Evolutionary conservation across 495 filamentous ascomycete genomes (phyloP).

Genomic region (Bathelium albidoporum): DNA sequence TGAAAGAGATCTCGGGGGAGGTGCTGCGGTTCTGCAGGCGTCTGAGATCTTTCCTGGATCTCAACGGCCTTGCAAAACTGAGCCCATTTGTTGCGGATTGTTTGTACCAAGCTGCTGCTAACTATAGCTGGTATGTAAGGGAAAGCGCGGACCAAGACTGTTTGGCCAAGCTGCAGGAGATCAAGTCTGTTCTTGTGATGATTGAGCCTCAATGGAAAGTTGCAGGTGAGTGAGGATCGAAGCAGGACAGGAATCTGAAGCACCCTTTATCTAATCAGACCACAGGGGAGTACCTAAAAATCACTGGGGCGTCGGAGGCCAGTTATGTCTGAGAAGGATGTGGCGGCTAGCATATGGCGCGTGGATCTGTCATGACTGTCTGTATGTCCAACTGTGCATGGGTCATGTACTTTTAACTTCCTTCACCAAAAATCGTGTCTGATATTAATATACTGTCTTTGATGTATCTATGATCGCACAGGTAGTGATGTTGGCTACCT

Average conservation of each 20-base stretch:
- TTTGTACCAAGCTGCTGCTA: conserved; percentile 30
- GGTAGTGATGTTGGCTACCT: too few species aligned
- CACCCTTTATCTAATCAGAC: background rate
- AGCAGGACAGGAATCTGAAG: background rate
- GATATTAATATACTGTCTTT: too few species aligned
- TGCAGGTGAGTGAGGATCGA: conserved; percentile 25
- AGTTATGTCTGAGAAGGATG: background rate
- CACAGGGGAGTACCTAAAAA: conserved; percentile 13
- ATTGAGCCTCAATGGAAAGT: conserved; percentile 30
- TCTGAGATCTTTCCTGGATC: conserved; percentile 6
- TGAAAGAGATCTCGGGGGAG: conserved; percentile 19
- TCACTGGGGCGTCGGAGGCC: conserved; percentile 15
- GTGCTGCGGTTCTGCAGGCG: conserved; percentile 17
- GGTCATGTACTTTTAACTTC: background rate
- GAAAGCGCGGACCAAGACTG: conserved; percentile 13
- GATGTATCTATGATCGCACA: too few species aligned
- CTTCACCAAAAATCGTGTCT: too few species aligned
- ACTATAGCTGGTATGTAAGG: conserved; percentile 30
- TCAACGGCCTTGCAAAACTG: conserved; percentile 17
- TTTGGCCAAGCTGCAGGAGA: conserved; percentile 20
- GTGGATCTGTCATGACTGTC: background rate
- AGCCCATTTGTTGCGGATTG: conserved; percentile 29
- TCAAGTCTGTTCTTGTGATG: conserved; percentile 22
- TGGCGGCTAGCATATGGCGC: too few species aligned
- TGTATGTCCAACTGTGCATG: background rate